Percentiles rank a stretch among this genome's conserved stretches.
Evolutionary conservation across 495 filamentous ascomycete genomes (phyloP).

Genomic region (Margaritispora aquatica): DNA sequence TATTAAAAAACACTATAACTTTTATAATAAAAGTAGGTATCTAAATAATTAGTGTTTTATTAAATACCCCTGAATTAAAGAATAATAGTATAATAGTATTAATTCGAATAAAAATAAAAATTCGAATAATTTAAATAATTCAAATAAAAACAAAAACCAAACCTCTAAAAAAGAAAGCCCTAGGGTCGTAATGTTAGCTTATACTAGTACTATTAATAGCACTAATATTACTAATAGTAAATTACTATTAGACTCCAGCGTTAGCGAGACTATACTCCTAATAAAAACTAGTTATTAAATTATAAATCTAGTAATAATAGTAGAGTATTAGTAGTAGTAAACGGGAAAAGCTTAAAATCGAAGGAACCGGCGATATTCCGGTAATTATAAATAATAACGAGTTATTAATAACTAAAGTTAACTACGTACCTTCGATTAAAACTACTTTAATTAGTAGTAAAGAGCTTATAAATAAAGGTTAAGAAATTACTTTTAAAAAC

Average conservation of each 20-base stretch:
- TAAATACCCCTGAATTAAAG: constrained; percentile 9
- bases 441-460: constrained; percentile 10
- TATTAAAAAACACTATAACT: not conserved
- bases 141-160: not conserved
- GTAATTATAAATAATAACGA: constrained; percentile 6
- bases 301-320: constrained; percentile 9
- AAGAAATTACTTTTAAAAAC: constrained; percentile 3
- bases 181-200: not conserved
- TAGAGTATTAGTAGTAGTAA: not conserved
- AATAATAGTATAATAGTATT: constrained; percentile 1
- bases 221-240: not conserved
- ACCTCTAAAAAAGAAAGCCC: not conserved
- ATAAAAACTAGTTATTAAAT: constrained; percentile 9
- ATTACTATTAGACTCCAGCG: constrained; percentile 6
- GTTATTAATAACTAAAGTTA: constrained; percentile 9
- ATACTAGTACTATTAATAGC: not conserved
- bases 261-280: constrained; percentile 6
- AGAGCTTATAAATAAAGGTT: constrained; percentile 6
- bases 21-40: constrained; percentile 4
- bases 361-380: constrained; percentile 8
- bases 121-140: constrained; percentile 1
- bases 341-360: constrained; percentile 1
- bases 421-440: constrained; percentile 7
- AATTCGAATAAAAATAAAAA: not conserved
- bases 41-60: constrained; percentile 3